Conservation (phyloP, 2,329 filamentous ascomycete species). For the Neospermospora avenae region DNA sequence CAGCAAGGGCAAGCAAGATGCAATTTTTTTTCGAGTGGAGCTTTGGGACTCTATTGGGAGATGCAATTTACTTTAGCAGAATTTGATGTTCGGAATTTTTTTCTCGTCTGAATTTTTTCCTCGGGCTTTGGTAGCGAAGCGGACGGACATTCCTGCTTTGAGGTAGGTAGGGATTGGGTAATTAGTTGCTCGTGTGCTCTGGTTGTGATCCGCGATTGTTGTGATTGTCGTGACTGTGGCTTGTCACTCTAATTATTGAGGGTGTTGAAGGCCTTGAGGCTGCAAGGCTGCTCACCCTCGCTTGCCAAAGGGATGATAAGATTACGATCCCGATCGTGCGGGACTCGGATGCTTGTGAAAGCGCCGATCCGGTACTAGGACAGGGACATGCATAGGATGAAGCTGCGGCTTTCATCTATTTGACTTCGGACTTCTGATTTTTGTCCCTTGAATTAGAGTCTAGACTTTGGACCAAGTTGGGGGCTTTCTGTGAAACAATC, state of each 20-base stretch:
- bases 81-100: background rate
- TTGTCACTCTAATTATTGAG: background rate
- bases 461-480: too few relatives aligned
- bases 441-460: background rate
- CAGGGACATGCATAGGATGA: too few relatives aligned
- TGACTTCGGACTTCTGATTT: too few relatives aligned
- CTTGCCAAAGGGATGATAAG: conserved; percentile 1
- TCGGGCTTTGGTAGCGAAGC: too few relatives aligned
- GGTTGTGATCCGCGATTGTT: background rate
- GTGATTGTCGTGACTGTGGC: background rate
- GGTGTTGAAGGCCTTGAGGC: background rate
- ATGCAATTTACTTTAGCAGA: background rate
- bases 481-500: too few relatives aligned
- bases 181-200: conserved; percentile 8
- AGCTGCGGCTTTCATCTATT: too few relatives aligned
- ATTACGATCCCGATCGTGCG: background rate
- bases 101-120: too few relatives aligned
- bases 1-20: too few relatives aligned
- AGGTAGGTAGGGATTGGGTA: background rate
- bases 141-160: background rate
- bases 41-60: background rate
- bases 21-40: background rate
- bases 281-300: too few relatives aligned
- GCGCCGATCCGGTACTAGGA: background rate
- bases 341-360: background rate